Evolutionary conservation across 1,284 basidiomycete genomes (phyloP), one percentile per base, ranked within the genome.

Genomic region (Moesziomyces globuligerus): DNA sequence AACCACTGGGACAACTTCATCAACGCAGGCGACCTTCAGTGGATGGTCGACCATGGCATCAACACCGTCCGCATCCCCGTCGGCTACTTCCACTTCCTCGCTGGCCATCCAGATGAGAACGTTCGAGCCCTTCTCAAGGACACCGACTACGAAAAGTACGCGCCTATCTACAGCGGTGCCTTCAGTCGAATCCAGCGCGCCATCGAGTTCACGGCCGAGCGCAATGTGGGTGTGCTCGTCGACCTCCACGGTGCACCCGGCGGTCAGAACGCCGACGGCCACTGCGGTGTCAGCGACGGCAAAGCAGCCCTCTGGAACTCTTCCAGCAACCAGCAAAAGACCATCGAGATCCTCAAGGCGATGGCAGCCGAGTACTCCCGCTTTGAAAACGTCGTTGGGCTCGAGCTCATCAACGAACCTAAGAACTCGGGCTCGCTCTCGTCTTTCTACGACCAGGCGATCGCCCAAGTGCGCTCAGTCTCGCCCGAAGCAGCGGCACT

Each of bases 341-440:
- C 83, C 34, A 88, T 90, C 79, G 86, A 89, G 70, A 83, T 85
- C 4, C 87, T 87, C 32, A 89, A 90, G 0, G 84, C 87, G 23
- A 84, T 84, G 17, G 85, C 85, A 2, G 78, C 42, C 13, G 66
- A 66, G 8, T 53, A 79, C 23, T 51, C 84, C 6, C 74, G 83
- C 1, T 85, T 87, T 29, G 85, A 86, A 3, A 91, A 93, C 77
- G 83, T 94, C 24, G 86, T 93, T 39, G 92, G 92, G 7, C 85
- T 94, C 47, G 90, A 94, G 80, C 85, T 94, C 4, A 84, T 94
- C 41, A 94, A 94, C 81, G 92, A 94, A 81, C 92, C 92, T 2
- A 87, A 88, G 29, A 85, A 86, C 34, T 59, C 74, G 18, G 54
- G 45, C n/a, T 43, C 24, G 7, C 58, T 81, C 1, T 60, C 74